These are phyloP conservation scores for Stephania yunnanensis DNA, from an alignment of 164 flowering plant species.

Conservation along the genomic window DNA sequence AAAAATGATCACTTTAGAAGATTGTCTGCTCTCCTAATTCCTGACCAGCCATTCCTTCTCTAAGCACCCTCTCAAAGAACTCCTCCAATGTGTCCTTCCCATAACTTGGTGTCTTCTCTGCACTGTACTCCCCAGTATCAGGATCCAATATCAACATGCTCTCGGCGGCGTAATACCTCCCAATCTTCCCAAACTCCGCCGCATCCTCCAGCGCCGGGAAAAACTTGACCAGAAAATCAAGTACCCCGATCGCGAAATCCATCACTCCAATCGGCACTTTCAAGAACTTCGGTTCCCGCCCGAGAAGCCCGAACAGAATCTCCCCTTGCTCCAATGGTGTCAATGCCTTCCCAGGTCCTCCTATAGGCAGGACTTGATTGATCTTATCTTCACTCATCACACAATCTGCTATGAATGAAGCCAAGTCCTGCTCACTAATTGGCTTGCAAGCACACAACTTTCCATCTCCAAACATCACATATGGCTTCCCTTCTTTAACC, in stretches of 20 bases:
- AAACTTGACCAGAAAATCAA: constrained; percentile 69
- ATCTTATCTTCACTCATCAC: constrained; percentile 62
- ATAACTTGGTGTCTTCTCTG: constrained; percentile 82
- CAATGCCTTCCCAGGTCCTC: constrained; percentile 87
- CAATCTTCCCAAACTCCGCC: constrained; percentile 91
- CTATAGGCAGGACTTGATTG: constrained; percentile 71
- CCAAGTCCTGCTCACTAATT: constrained; percentile 87
- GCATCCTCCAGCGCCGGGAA: constrained; percentile 83
- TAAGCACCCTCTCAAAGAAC: constrained; percentile 64
- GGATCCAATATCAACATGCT: constrained; percentile 85
- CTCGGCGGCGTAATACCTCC: constrained; percentile 91
- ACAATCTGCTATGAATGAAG: constrained; percentile 76
- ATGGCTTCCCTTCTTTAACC: constrained; percentile 91
- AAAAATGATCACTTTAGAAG: constrained; percentile 23
- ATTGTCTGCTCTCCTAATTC: constrained; percentile 84
- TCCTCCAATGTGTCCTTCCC: constrained; percentile 89
- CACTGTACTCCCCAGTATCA: constrained; percentile 73
- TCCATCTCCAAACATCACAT: constrained; percentile 97
- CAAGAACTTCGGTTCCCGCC: constrained; percentile 78
- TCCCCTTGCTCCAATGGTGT: constrained; percentile 95
- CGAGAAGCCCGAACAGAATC: constrained; percentile 60
- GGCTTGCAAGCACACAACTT: constrained; percentile 89
- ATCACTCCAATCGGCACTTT: constrained; percentile 85
- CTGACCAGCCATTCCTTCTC: constrained; percentile 94
- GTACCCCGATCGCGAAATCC: constrained; percentile 83